A percentile compares a stretch with the other conserved stretches of the same genome.
These are phyloP conservation scores for Pseudozyma hubeiensis DNA, from an alignment of 1,284 basidiomycete species.

Conservation along the genomic window DNA sequence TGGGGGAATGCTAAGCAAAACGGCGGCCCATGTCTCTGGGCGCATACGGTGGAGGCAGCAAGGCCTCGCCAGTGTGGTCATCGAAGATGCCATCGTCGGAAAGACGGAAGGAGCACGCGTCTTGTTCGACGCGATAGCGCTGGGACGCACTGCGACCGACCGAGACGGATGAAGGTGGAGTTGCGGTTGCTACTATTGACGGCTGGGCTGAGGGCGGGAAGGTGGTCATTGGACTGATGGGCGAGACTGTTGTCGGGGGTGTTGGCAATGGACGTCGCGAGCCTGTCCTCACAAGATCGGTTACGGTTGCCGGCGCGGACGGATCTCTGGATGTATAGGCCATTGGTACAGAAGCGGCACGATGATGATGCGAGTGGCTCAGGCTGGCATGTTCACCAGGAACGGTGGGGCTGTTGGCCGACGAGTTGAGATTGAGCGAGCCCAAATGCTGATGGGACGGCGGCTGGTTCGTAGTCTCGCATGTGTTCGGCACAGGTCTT, in stretches of 20 bases:
- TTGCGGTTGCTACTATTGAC: neutral
- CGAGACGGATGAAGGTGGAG: constrained; percentile 1
- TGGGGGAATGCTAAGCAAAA: constrained; percentile 15
- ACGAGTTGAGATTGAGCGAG: constrained; percentile 10
- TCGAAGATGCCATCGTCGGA: constrained; percentile 37
- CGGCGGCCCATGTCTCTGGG: constrained; percentile 27
- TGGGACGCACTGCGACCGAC: constrained; percentile 4
- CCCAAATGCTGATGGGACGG: constrained; percentile 12
- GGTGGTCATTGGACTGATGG: constrained; percentile 11
- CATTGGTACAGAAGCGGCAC: constrained; percentile 8
- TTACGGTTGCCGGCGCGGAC: neutral
- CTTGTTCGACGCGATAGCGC: constrained; percentile 34
- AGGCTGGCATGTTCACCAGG: neutral
- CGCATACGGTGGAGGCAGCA: constrained; percentile 39
- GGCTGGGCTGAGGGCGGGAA: neutral
- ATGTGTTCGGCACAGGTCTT: neutral
- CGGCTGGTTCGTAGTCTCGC: neutral
- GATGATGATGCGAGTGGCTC: constrained; percentile 13
- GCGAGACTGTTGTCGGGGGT: constrained; percentile 21
- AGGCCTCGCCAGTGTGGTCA: constrained; percentile 31
- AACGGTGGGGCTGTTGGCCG: neutral
- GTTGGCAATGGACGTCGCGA: constrained; percentile 35
- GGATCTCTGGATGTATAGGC: constrained; percentile 28
- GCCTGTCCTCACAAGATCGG: constrained; percentile 9
- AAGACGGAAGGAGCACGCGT: constrained; percentile 32